Conservation (phyloP, 495 filamentous ascomycete genomes). For the Parathielavia appendiculata region DNA sequence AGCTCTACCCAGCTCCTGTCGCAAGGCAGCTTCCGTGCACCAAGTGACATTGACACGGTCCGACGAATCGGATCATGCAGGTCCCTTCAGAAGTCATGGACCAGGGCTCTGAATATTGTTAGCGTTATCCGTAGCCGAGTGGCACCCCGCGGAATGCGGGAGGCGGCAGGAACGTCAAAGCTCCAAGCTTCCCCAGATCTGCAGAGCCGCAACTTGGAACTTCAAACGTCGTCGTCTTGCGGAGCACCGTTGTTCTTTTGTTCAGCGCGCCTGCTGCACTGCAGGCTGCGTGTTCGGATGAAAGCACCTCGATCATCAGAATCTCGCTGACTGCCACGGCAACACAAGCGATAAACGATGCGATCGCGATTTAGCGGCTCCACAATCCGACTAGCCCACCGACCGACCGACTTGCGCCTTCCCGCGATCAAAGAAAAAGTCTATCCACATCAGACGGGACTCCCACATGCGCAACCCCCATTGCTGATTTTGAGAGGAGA, state of each 20-base stretch:
- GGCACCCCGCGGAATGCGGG: slow-evolving; percentile 2
- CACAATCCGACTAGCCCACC: slow-evolving; percentile 9
- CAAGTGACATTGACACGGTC: too few relatives aligned
- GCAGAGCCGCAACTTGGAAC: slow-evolving; percentile 18
- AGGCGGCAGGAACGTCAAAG: slow-evolving; percentile 4
- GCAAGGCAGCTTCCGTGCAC: neutral
- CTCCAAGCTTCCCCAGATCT: slow-evolving; percentile 15
- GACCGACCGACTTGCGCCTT: slow-evolving; percentile 4
- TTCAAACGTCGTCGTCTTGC: slow-evolving; percentile 7
- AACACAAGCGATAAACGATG: slow-evolving; percentile 16
- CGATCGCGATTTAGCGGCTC: slow-evolving; percentile 12
- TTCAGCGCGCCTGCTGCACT: neutral
- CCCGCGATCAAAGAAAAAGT: slow-evolving; percentile 9
- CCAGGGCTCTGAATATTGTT: neutral
- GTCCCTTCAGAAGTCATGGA: too few relatives aligned
- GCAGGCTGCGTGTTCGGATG: neutral
- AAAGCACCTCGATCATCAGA: neutral
- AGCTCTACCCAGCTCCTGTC: too few relatives aligned
- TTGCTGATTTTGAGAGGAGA: slow-evolving; percentile 1
- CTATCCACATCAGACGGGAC: neutral
- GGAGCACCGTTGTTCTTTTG: neutral
- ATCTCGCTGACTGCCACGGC: neutral
- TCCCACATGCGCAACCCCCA: neutral
- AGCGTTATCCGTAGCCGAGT: neutral
- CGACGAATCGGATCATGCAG: too few relatives aligned